A percentile compares a stretch with the other conserved stretches of the same genome.
These are phyloP conservation scores for Inonotus hispidus DNA, from an alignment of 1,284 basidiomycete genomes.

Conservation along the genomic window DNA sequence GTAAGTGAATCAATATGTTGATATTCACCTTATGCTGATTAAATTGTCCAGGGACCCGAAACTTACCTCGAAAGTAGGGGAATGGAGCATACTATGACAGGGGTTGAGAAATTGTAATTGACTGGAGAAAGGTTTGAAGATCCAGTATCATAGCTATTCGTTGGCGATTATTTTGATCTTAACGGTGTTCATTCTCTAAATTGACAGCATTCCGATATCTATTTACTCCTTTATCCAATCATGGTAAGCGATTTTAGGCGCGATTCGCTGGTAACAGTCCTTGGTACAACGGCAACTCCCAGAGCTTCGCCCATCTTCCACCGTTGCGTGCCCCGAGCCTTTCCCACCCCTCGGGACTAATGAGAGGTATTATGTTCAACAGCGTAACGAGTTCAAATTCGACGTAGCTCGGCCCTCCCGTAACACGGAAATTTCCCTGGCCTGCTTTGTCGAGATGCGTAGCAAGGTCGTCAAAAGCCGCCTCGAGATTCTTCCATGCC, in stretches of 20 bases:
- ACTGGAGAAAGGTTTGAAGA: too few relatives aligned
- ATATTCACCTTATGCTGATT: too few relatives aligned
- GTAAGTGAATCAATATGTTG: too few relatives aligned
- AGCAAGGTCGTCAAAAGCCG: slow-evolving; percentile 13
- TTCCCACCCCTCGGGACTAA: background rate
- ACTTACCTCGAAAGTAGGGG: too few relatives aligned
- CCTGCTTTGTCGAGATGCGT: slow-evolving; percentile 16
- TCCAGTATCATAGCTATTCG: too few relatives aligned
- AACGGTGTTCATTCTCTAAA: too few relatives aligned
- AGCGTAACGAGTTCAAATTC: slow-evolving; percentile 6
- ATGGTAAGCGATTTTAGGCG: background rate
- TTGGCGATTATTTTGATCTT: too few relatives aligned
- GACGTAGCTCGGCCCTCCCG: background rate
- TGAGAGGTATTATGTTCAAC: background rate
- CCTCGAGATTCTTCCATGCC: slow-evolving; percentile 12
- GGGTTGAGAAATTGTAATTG: too few relatives aligned
- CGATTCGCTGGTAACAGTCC: background rate
- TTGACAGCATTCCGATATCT: too few relatives aligned
- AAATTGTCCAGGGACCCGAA: too few relatives aligned
- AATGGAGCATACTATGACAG: too few relatives aligned
- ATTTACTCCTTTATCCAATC: too few relatives aligned
- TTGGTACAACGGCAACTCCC: background rate
- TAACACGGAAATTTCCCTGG: slow-evolving; percentile 7
- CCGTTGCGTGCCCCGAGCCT: slow-evolving; percentile 2
- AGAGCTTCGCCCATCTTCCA: slow-evolving; percentile 9